Base-by-base conservation (phyloP, 805 yeast species). In the Jamesozyma lodderae region DNA sequence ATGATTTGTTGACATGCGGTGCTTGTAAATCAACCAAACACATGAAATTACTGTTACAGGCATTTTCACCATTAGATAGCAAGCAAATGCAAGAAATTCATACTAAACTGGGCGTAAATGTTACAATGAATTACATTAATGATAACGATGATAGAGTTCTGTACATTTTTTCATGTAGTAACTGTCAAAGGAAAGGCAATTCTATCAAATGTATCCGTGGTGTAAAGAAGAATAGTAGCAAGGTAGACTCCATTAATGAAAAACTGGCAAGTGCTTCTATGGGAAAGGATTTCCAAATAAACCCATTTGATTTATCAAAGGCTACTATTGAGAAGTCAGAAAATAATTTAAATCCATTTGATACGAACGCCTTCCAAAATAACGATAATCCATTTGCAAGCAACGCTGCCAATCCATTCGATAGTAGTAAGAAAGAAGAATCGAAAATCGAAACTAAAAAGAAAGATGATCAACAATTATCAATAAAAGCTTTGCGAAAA, bases 191-290 rank as follows among this genome's bases (percentile, higher is more conserved):
- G 44, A 72, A 74, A 47, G 67, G 71, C 3, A 95, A 95, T 4
- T 67, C 82, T 1, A 66, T 87, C 2, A 74, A 81, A 47, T 87
- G 85, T 21, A 66, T 92, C 36, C 69, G 96, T 55, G 95, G 90
- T 2, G 67, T 88, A 1, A 62, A 69, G 41, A 75, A 78, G 48
- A 75, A 75, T 0, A 60, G 53, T 9, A 60, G 65, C 37, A 64
- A 77, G 32, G 62, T 62, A 29, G 62, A 64, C 6, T 64, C 67
- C 36, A 49, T 68, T 14, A 74, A 72, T 24, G 66, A 66, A 40
- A 67, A 70, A 47, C 59, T 64, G 51, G 63, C 68, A 35, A 35
- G 38, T 32, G 53, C 49, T 52, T 69, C 60, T 37, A 66, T 53
- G 50, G 71, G 53, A 49, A 73, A 65, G 63, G 55, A 64, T 33